Evolutionary conservation across 2,329 filamentous ascomycete species (phyloP).

Genomic region (Chaetomium globosum): DNA sequence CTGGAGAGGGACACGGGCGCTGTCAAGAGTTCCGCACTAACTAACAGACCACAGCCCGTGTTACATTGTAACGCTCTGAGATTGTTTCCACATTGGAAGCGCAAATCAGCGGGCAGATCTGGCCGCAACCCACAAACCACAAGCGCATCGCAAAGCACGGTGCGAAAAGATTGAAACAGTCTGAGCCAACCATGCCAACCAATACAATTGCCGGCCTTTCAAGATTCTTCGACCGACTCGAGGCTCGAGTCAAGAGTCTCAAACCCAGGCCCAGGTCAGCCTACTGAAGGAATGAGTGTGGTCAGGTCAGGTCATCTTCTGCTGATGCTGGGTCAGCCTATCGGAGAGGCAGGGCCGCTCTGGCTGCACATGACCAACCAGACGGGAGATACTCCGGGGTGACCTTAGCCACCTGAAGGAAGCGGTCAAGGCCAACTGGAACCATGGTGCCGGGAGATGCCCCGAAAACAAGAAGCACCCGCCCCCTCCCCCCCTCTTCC

Average conservation of each 20-base stretch:
- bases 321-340: constrained; percentile 24
- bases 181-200: neutral
- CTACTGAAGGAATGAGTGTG: constrained; percentile 4
- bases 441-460: constrained; percentile 29
- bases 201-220: neutral
- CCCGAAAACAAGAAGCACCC: constrained; percentile 1
- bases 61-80: neutral
- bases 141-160: neutral
- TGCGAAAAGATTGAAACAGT: neutral
- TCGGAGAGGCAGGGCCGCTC: constrained; percentile 28
- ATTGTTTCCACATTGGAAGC: neutral
- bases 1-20: neutral
- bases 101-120: constrained; percentile 12
- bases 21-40: neutral
- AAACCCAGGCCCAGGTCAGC: neutral
- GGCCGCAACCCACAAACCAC: neutral
- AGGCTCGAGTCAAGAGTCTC: neutral
- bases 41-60: neutral
- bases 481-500: neutral
- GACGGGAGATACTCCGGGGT: constrained; percentile 22
- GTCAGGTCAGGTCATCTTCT: constrained; percentile 10
- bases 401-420: constrained; percentile 4
- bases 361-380: constrained; percentile 13
- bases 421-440: constrained; percentile 33
- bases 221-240: neutral